Percentiles rank a stretch among this genome's conserved stretches.
Evolutionary conservation across 805 yeast genomes (phyloP).

Genomic region (Komagataella phaffii): DNA sequence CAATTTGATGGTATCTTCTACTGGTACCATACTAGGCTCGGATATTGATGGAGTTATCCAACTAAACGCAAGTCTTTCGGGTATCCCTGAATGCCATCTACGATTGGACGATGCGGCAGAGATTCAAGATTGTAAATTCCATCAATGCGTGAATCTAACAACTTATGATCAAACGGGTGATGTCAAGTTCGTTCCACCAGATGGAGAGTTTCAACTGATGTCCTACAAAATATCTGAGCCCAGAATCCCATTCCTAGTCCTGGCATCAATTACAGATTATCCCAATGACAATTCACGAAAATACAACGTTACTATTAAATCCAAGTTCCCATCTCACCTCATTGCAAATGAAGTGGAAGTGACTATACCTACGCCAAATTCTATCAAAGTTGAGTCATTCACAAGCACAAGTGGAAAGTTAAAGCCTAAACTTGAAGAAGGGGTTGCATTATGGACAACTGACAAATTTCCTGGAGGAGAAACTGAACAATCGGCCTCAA

Average conservation of each 20-base stretch:
- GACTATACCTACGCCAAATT: conserved; percentile 55
- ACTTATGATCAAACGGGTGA: conserved; percentile 51
- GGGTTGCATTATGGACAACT: conserved; percentile 56
- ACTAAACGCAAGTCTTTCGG: conserved; percentile 61
- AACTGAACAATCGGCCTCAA: conserved; percentile 38
- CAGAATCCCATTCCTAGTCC: conserved; percentile 57
- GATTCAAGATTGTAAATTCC: conserved; percentile 71
- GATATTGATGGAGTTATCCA: conserved; percentile 67
- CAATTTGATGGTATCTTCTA: conserved; percentile 52
- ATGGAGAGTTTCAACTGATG: conserved; percentile 78
- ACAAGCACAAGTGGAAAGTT: conserved; percentile 47
- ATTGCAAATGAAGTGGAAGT: conserved; percentile 53
- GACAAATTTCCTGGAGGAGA: conserved; percentile 49
- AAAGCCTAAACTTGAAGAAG: conserved; percentile 54
- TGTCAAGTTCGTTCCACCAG: conserved; percentile 75
- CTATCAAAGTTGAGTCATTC: conserved; percentile 31
- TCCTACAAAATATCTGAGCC: conserved; percentile 48
- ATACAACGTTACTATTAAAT: conserved; percentile 46
- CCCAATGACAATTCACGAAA: conserved; percentile 30
- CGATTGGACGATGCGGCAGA: conserved; percentile 48
- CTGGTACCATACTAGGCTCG: conserved; percentile 51
- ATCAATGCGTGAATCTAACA: conserved; percentile 70
- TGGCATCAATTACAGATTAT: conserved; percentile 34
- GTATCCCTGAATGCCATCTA: conserved; percentile 74
- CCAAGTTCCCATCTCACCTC: conserved; percentile 44